Evolutionary conservation across 1,139 yeast species (phyloP), one percentile per base, ranked within the genome.

Genomic region (Debaryomyces sp.): DNA sequence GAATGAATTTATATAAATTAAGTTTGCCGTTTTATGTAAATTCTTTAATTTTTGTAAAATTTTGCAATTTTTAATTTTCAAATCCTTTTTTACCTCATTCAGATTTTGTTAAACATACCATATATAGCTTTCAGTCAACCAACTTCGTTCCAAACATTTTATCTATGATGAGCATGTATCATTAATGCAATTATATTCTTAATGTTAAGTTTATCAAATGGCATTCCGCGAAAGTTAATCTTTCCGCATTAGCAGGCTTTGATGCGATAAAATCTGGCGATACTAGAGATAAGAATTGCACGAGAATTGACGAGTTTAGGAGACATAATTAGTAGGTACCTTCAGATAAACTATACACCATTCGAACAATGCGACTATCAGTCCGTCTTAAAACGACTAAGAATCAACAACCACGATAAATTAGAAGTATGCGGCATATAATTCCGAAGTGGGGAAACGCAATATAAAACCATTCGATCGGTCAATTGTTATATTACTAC

Each of bases 391-490:
- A 27, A 12, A 7, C 13, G 12, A 6, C n/a, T 27, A 5, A 27
- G n/a, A 27, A 12, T 12, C 13, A 27, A 27, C 13, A 27, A 27
- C 12, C 13, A 12, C 12, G 21, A 32, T 17, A 32, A 15, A 17
- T 10, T 30, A 12, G 4, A 9, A 32, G 7, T 21, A 10, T 35
- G 17, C 26, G 38, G 38, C 21, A 10, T 4, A 12, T 8, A 4
- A 17, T 35, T 22, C 38, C 38, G 38, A 21, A 8, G 38, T 35
- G 38, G 38, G n/a, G 38, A 35, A 35, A 13, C 26, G 38, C n/a
- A 27, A 35, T 35, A 35, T 35, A 35, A 21, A 35, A 21, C 26
- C 5, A 35, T 13, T 8, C 24, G 12, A 35, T 21, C 7, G 6
- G 15, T 12, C 10, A 15, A 35, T 18, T 18, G 10, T 10, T 21